Conservation (phyloP, 2,329 filamentous ascomycete genomes). For the Aspergillus sp. region DNA sequence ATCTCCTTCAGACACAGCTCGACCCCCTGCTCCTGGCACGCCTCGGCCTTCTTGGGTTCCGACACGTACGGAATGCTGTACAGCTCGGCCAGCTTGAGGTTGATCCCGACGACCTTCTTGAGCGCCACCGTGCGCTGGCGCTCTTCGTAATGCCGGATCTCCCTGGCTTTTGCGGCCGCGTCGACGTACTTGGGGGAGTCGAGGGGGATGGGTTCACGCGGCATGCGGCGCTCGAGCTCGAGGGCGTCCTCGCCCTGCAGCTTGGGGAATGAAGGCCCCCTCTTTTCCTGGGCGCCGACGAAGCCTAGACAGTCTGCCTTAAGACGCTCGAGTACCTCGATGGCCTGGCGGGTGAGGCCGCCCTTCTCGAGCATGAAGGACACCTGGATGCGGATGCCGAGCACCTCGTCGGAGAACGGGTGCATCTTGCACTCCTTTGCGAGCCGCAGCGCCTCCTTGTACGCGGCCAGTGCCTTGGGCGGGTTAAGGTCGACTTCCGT, state of each 20-base stretch:
- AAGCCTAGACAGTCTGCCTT: slow-evolving; percentile 54
- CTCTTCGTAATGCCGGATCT: slow-evolving; percentile 19
- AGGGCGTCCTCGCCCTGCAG: slow-evolving; percentile 10
- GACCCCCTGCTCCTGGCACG: slow-evolving; percentile 68
- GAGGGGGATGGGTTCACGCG: slow-evolving; percentile 8
- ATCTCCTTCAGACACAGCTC: slow-evolving; percentile 70
- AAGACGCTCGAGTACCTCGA: slow-evolving; percentile 70
- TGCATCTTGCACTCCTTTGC: slow-evolving; percentile 70
- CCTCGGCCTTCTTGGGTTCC: slow-evolving; percentile 64
- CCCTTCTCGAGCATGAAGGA: slow-evolving; percentile 71
- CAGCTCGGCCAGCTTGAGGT: slow-evolving; percentile 74
- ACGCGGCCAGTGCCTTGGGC: slow-evolving; percentile 70
- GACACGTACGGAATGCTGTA: slow-evolving; percentile 70
- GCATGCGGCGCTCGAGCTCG: too few relatives aligned
- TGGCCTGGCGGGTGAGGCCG: slow-evolving; percentile 58
- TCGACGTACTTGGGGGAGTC: slow-evolving; percentile 15
- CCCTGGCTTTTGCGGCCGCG: slow-evolving; percentile 13
- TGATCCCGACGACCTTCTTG: slow-evolving; percentile 63
- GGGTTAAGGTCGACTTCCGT: slow-evolving; percentile 68
- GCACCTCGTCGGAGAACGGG: slow-evolving; percentile 79
- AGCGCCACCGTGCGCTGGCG: slow-evolving; percentile 56
- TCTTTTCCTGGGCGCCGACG: slow-evolving; percentile 20
- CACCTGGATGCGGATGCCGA: slow-evolving; percentile 79
- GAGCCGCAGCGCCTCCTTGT: slow-evolving; percentile 65
- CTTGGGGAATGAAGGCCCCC: too few relatives aligned